Evolutionary conservation across 192 early-diverging fungal species (phyloP).

Genomic region (Allomyces javanicus): DNA sequence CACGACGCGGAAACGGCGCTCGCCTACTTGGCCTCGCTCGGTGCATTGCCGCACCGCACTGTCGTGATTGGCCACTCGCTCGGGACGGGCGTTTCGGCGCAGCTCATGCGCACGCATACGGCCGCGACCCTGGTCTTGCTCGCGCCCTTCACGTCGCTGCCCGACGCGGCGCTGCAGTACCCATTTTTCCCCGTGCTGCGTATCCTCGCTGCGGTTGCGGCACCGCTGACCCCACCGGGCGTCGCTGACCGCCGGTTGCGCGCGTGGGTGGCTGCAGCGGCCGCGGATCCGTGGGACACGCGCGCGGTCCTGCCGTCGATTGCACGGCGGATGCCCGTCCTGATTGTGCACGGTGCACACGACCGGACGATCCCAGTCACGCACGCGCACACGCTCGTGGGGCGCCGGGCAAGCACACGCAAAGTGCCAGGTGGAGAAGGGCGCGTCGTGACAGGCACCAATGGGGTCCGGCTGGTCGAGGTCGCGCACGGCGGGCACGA

Average conservation of each 20-base stretch:
- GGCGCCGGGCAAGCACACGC: too few relatives aligned
- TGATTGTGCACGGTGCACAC: neutral
- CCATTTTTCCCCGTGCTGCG: neutral
- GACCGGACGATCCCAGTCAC: neutral
- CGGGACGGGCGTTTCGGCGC: neutral
- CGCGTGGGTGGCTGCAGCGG: neutral
- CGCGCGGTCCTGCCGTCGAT: neutral
- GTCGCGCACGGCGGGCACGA: neutral
- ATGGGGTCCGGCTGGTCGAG: neutral
- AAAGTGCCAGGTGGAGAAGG: neutral
- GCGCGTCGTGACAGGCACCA: neutral
- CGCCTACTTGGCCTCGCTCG: too few relatives aligned
- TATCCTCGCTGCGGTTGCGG: neutral
- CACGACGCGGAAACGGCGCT: neutral
- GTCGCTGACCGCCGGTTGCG: neutral
- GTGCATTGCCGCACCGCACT: neutral
- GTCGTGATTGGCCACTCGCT: neutral
- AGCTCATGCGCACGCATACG: neutral
- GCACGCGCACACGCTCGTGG: neutral
- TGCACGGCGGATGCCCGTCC: neutral
- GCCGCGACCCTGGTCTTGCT: neutral
- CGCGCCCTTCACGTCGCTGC: too few relatives aligned
- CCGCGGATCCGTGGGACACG: neutral
- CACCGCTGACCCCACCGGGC: too few relatives aligned
- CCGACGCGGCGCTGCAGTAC: too few relatives aligned